A percentile compares a stretch with the other conserved stretches of the same genome.
These are phyloP conservation scores for Bryoerythrophyllum caledonicum DNA, from an alignment of 225 moss, liverwort and hornwort genomes.

Conservation along the genomic window DNA sequence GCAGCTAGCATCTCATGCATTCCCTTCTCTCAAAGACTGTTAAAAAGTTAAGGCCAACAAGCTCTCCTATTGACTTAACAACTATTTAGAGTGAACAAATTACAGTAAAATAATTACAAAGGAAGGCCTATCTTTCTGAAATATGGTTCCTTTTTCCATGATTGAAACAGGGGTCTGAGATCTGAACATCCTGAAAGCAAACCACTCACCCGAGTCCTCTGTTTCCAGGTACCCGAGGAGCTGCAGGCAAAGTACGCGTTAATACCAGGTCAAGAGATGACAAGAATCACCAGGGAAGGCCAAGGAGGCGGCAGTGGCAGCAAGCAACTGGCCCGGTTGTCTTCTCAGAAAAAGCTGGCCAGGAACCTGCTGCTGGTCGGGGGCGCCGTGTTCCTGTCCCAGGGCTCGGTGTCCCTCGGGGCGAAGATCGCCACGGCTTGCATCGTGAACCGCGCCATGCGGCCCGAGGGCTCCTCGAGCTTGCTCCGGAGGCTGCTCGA, in stretches of 20 bases:
- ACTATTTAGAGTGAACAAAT: too few relatives aligned
- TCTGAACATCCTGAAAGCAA: neutral
- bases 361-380: slow-evolving; percentile 61
- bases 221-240: slow-evolving; percentile 41
- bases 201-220: neutral
- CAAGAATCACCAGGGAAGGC: neutral
- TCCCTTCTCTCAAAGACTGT: too few relatives aligned
- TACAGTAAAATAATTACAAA: too few relatives aligned
- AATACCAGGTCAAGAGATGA: neutral
- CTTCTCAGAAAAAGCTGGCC: slow-evolving; percentile 54
- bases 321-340: slow-evolving; percentile 27
- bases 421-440: slow-evolving; percentile 73
- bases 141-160: too few relatives aligned
- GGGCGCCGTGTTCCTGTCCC: slow-evolving; percentile 63
- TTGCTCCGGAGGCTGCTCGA: slow-evolving; percentile 25
- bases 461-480: slow-evolving; percentile 31
- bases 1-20: too few relatives aligned
- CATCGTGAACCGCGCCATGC: slow-evolving; percentile 57
- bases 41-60: too few relatives aligned
- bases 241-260: slow-evolving; percentile 25
- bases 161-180: neutral
- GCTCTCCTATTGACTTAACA: too few relatives aligned
- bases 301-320: neutral
- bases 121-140: too few relatives aligned
- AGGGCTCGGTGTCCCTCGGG: slow-evolving; percentile 64